Evolutionary conservation across 2,329 filamentous ascomycete species (phyloP).

Genomic region (Neopestalotiopsis clavispora): DNA sequence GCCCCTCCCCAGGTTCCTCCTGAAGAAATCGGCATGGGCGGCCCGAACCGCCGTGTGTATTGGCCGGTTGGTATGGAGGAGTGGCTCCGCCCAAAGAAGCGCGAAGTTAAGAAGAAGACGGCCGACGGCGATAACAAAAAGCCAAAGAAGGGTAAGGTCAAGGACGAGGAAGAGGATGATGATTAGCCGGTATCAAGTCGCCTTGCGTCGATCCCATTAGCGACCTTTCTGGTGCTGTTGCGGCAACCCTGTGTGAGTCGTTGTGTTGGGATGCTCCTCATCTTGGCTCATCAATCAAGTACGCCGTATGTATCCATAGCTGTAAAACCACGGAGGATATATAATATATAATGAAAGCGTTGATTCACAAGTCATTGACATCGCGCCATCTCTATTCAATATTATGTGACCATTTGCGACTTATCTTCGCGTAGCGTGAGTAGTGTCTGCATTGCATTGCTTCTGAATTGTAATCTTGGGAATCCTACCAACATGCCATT

Average conservation of each 20-base stretch:
- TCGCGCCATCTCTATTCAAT: too few relatives aligned
- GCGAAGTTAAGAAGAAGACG: constrained; percentile 59
- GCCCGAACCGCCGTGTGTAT: constrained; percentile 79
- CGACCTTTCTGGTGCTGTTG: neutral
- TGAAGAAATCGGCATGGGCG: constrained; percentile 85
- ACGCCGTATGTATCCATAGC: neutral
- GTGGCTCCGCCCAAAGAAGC: constrained; percentile 84
- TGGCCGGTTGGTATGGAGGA: constrained; percentile 92
- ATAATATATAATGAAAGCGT: neutral
- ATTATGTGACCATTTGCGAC: too few relatives aligned
- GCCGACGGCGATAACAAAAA: constrained; percentile 30
- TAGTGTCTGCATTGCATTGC: too few relatives aligned
- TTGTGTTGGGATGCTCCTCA: neutral
- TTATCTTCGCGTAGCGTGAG: too few relatives aligned
- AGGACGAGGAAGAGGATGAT: constrained; percentile 31
- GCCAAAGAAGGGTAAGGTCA: constrained; percentile 27
- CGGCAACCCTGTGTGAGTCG: neutral
- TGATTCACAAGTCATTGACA: neutral
- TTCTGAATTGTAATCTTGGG: too few relatives aligned
- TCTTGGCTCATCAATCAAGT: neutral
- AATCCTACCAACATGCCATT: too few relatives aligned
- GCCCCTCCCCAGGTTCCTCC: constrained; percentile 57
- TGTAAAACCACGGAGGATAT: neutral
- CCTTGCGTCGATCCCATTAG: too few relatives aligned
- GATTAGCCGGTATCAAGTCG: neutral